Conservation (phyloP, 2,329 filamentous ascomycete species). For the Elsinoe fawcettii region DNA sequence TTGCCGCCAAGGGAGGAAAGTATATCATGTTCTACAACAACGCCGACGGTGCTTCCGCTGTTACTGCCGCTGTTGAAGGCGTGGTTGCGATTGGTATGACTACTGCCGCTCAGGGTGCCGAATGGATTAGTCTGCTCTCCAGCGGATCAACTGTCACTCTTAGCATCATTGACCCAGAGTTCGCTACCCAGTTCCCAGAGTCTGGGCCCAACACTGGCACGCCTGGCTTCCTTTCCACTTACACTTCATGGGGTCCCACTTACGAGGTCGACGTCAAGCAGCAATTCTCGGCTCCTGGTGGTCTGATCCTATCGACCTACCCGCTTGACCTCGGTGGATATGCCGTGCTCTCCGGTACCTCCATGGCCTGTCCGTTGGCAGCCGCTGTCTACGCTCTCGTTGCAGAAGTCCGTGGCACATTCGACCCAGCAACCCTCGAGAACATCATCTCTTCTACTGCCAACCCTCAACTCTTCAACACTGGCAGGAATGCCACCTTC, state of each 20-base stretch:
- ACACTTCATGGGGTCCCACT: slow-evolving; percentile 54
- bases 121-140: slow-evolving; percentile 20
- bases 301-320: slow-evolving; percentile 52
- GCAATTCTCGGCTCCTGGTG: slow-evolving; percentile 49
- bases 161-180: slow-evolving; percentile 22
- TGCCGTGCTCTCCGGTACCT: slow-evolving; percentile 48
- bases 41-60: slow-evolving; percentile 18
- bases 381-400: slow-evolving; percentile 40
- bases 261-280: slow-evolving; percentile 53
- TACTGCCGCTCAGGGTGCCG: slow-evolving; percentile 22
- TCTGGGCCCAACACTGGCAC: slow-evolving; percentile 23
- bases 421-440: slow-evolving; percentile 24
- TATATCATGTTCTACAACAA: slow-evolving; percentile 58
- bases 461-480: slow-evolving; percentile 26
- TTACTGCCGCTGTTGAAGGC: slow-evolving; percentile 19
- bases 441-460: slow-evolving; percentile 22
- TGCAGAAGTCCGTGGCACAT: slow-evolving; percentile 25
- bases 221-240: slow-evolving; percentile 47
- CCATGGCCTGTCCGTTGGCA: slow-evolving; percentile 52
- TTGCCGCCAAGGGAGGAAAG: slow-evolving; percentile 48
- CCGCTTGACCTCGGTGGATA: slow-evolving; percentile 40
- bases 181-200: slow-evolving; percentile 17
- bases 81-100: slow-evolving; percentile 23
- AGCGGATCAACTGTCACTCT: slow-evolving; percentile 19
- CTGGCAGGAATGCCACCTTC: slow-evolving; percentile 22